phyloP scores from a whole-genome alignment of 345 rosid species.

The Lepidium africanum region DNA sequence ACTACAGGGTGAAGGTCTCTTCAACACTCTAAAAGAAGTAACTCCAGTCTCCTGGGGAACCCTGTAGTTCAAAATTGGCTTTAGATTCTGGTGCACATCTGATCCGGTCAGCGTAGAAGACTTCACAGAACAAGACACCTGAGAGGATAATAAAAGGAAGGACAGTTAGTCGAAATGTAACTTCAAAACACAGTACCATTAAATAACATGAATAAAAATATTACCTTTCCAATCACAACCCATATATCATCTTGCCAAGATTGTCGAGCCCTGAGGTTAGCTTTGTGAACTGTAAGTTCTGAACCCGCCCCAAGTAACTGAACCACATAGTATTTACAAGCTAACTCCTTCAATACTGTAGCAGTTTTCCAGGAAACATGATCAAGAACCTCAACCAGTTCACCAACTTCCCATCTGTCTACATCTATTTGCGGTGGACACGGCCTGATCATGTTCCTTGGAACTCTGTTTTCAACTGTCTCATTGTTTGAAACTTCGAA shows the following conservation, averaged over 20 bases:
- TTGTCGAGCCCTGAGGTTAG: slow-evolving; percentile 45
- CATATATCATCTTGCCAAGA: slow-evolving; percentile 53
- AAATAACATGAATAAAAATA: background rate
- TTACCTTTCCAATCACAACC: slow-evolving; percentile 39
- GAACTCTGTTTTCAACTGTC: slow-evolving; percentile 35
- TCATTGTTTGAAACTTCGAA: background rate
- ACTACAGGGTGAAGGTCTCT: slow-evolving; percentile 34
- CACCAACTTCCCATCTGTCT: slow-evolving; percentile 47
- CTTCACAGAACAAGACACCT: slow-evolving; percentile 33
- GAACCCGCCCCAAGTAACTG: slow-evolving; percentile 34
- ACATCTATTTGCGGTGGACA: slow-evolving; percentile 42
- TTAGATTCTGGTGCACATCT: slow-evolving; percentile 15
- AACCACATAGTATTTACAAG: slow-evolving; percentile 27
- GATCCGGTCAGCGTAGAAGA: slow-evolving; percentile 12
- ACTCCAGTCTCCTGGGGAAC: slow-evolving; percentile 21
- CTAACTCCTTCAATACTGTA: slow-evolving; percentile 24
- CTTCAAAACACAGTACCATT: background rate
- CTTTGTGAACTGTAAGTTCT: slow-evolving; percentile 30
- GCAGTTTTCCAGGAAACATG: slow-evolving; percentile 51
- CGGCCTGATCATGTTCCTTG: slow-evolving; percentile 56
- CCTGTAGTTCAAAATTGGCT: slow-evolving; percentile 3
- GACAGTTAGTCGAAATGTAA: background rate
- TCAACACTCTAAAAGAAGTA: slow-evolving; percentile 28
- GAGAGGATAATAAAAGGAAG: background rate
- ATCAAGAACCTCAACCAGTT: slow-evolving; percentile 51